Percentiles rank a stretch among this genome's conserved stretches.
Conservation (phyloP, 495 filamentous ascomycete species). For the Tuber indicum region DNA sequence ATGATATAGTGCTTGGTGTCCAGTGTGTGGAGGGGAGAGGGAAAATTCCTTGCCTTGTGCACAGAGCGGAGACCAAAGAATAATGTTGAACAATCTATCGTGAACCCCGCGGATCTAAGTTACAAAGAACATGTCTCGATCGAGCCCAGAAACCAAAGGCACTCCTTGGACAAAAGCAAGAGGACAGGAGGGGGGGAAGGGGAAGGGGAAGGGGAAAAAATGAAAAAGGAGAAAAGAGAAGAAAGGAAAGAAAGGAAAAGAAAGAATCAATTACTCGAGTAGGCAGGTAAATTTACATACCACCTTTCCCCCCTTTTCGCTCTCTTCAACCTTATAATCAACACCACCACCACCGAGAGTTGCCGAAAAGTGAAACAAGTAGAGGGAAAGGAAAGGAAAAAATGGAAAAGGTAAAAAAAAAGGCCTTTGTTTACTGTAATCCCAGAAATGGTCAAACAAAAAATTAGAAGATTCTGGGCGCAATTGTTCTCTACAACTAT, state of each 20-base stretch:
- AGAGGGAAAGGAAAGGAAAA: background rate
- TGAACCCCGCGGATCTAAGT: background rate
- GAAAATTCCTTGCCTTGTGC: background rate
- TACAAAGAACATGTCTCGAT: background rate
- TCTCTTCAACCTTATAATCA: background rate
- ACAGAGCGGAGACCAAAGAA: background rate
- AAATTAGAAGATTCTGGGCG: constrained; percentile 28
- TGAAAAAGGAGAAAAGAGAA: background rate
- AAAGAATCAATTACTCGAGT: background rate
- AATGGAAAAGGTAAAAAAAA: background rate
- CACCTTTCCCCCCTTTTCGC: background rate
- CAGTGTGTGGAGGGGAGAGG: background rate
- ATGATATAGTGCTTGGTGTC: background rate
- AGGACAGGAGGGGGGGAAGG: background rate
- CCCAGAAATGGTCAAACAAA: constrained; percentile 15
- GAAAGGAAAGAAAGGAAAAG: background rate
- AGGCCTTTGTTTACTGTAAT: constrained; percentile 25
- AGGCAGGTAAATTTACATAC: constrained; percentile 6
- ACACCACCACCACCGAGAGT: background rate
- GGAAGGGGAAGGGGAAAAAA: too few species aligned
- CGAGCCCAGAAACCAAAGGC: background rate
- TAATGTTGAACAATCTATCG: background rate
- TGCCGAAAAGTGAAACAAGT: constrained; percentile 2
- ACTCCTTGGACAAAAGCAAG: background rate
- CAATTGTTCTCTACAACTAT: constrained; percentile 21